Evolutionary conservation across 2,329 filamentous ascomycete genomes (phyloP), one percentile per base, ranked within the genome.

Genomic region (Ophiobolus disseminans): DNA sequence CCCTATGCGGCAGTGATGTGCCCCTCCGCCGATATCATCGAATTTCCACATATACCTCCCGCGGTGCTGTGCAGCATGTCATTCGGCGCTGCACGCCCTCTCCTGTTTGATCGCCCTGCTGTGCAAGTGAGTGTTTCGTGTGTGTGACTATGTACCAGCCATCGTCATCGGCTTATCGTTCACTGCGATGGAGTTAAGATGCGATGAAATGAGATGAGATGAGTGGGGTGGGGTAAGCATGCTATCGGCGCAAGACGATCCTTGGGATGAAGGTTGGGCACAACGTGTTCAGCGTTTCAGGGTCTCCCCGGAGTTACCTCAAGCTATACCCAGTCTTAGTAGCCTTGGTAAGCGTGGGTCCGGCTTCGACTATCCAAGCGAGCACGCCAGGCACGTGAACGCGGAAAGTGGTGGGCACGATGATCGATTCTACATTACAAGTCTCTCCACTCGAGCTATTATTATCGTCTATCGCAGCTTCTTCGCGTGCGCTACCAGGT

Each of bases 401-500:
- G n/a, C n/a, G n/a, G n/a, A n/a, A n/a, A n/a, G n/a, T n/a, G n/a
- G n/a, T n/a, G n/a, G n/a, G n/a, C n/a, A 14, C 10, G 30, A 11
- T 14, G 10, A 7, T 32, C 9, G 30, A 11, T 32, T 32, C 30
- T 14, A 14, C 16, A 32, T 32, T 32, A 32, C n/a, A 14, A 7
- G n/a, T 32, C n/a, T 36, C 16, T 19, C 23, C 9, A 26, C 21
- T 21, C 10, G 19, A 23, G 22, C 8, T 32, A 13, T 32, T n/a
- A 13, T 10, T 14, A 2, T 40, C n/a, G 34, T 4, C 50, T 92
- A 94, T 68, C 91, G 83, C 47, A 91, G 86, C 76, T 92, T 90
- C 71, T 91, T 82, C 40, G 91, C 91, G 76, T 96, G 91, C 73
- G 91, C 94, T 34, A 97, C 93, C 58, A 97, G 74, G 72, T 96